Base-by-base conservation (phyloP, 257 asterid genomes). In the Orobanche coerulescens region DNA sequence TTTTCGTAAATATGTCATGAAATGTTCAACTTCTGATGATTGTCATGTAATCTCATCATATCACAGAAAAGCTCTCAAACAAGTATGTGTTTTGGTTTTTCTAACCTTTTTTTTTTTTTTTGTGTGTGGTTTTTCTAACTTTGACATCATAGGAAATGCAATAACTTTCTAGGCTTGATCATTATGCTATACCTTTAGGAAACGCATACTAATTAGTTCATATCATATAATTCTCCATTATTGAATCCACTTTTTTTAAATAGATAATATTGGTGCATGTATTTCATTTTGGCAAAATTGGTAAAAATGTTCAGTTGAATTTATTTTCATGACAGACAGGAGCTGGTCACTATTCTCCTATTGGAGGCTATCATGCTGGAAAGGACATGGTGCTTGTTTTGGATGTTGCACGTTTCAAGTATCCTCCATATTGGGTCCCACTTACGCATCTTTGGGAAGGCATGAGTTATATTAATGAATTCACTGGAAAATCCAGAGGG, bases 401-500 rank as follows among this genome's bases (percentile, higher is more conserved):
- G 54, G 95, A 87, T 71, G 95, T 87, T 63, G 95, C 95, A 26
- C 81, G 95, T 64, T 86, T 86, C 56, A 86, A 86, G 71, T 86
- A 86, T 71, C 95, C 95, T 49, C 94, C 95, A 43, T 90, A 84
- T 23, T 87, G 94, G 95, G 94, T 87, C 72, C 88, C 94, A 14
- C 78, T 87, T 15, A 39, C 80, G 12, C 93, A 84, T 63, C 94
- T 87, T 33, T 87, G 95, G 95, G 83, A 84, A 75, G 95, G 93
- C 40, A 87, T 84, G 95, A 52, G 73, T 63, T 71, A 93, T 18
- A 60, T 78, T 44, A 86, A 74, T 75, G 81, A 75, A 73, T 73
- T 86, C 47, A 86, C 84, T 62, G 93, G 90, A 70, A 71, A 54
- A 24, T 73, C 37, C 57, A 72, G 95, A 76, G 95, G 95, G 95